phyloP scores from a whole-genome alignment of 2,329 filamentous ascomycete genomes.

The Ustulina deusta region DNA sequence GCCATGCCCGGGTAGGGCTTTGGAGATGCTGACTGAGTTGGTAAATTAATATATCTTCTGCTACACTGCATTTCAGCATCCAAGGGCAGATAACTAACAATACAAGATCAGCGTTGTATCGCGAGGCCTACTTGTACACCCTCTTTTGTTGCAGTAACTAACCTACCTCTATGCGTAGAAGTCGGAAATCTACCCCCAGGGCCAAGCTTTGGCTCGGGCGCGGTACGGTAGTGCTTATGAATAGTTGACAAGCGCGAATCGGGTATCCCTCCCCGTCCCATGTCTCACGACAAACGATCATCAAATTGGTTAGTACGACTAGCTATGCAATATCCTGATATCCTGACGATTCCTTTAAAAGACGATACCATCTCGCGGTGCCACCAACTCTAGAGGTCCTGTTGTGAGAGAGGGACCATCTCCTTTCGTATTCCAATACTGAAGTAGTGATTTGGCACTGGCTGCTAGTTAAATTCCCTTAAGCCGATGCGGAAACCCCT shows the following conservation, averaged over 20 bases:
- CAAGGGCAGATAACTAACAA: conserved; percentile 19
- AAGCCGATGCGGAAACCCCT: conserved; percentile 1
- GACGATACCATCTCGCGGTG: conserved; percentile 41
- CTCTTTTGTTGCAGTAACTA: conserved; percentile 6
- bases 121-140: conserved; percentile 8
- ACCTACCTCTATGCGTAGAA: conserved; percentile 2
- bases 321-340: conserved; percentile 39
- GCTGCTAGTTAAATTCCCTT: neutral
- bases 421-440: conserved; percentile 13
- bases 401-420: neutral
- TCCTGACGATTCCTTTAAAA: conserved; percentile 31
- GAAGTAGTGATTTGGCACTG: neutral
- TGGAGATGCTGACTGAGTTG: conserved; percentile 24
- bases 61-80: conserved; percentile 33
- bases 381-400: conserved; percentile 35
- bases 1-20: conserved; percentile 39
- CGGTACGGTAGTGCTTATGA: conserved; percentile 42
- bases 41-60: conserved; percentile 35
- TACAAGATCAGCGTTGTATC: conserved; percentile 4
- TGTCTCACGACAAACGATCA: conserved; percentile 36
- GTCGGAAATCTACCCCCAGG: conserved; percentile 29
- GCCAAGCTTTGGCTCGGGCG: conserved; percentile 39
- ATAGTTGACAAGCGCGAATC: conserved; percentile 43
- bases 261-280: conserved; percentile 44
- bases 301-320: conserved; percentile 15